A percentile compares a stretch with the other conserved stretches of the same genome.
Conservation (phyloP, 1,139 yeast species). For the Chernovozyma sophiae-reginae region DNA sequence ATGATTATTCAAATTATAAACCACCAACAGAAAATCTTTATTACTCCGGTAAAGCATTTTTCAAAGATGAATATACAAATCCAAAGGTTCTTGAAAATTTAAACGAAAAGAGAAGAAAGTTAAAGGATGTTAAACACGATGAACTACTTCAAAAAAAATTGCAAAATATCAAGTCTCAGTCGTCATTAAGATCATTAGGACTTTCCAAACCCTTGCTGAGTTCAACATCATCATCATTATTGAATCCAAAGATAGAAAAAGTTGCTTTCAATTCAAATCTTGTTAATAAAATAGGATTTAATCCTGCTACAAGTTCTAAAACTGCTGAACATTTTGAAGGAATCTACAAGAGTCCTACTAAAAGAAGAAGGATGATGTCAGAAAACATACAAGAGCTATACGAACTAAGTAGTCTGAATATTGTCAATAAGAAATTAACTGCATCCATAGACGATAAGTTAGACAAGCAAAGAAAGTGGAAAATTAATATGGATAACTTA, state of each 20-base stretch:
- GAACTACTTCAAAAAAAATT: constrained; percentile 30
- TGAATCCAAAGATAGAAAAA: constrained; percentile 11
- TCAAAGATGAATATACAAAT: constrained; percentile 43
- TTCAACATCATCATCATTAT: constrained; percentile 7
- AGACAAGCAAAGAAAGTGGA: constrained; percentile 19
- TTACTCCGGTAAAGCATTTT: constrained; percentile 40
- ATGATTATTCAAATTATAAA: constrained; percentile 7
- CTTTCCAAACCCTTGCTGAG: constrained; percentile 8
- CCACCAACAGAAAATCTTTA: constrained; percentile 10
- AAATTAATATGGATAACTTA: constrained; percentile 15
- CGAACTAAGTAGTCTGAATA: constrained; percentile 19
- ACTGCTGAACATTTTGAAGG: constrained; percentile 1
- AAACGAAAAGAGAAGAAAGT: constrained; percentile 28
- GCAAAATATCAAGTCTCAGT: constrained; percentile 15
- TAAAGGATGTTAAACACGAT: constrained; percentile 31
- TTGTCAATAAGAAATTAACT: constrained; percentile 15
- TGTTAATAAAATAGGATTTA: constrained; percentile 46
- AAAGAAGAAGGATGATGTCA: constrained; percentile 12
- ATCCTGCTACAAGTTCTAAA: constrained; percentile 32
- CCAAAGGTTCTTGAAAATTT: constrained; percentile 41
- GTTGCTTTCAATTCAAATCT: constrained; percentile 35
- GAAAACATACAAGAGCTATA: constrained; percentile 20
- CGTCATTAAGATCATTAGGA: constrained; percentile 15
- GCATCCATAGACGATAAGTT: constrained; percentile 17
- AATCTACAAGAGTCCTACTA: constrained; percentile 11